Conservation (phyloP, 352 stramenopile genomes). For the Pythium guiyangense region DNA sequence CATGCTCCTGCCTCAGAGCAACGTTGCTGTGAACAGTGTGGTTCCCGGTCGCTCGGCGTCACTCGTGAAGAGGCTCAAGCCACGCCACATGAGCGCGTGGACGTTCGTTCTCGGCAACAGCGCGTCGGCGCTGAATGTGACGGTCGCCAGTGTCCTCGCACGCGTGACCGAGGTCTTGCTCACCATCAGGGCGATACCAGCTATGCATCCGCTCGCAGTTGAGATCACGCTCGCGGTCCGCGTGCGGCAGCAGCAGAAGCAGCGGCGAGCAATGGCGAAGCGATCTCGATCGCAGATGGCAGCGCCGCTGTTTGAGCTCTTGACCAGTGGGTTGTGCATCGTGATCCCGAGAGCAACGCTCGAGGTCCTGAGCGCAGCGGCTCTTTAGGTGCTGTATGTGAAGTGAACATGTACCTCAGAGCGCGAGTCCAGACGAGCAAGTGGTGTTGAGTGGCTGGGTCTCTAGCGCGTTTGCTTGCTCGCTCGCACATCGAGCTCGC, state of each 20-base stretch:
- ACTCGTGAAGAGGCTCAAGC: not conserved
- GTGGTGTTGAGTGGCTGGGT: too few relatives aligned
- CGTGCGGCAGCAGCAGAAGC: not conserved
- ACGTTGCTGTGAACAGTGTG: too few relatives aligned
- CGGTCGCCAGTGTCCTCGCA: not conserved
- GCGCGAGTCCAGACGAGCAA: too few relatives aligned
- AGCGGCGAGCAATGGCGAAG: not conserved
- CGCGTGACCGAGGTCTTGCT: not conserved
- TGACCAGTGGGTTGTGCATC: not conserved
- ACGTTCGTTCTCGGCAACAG: not conserved
- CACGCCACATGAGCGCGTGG: not conserved
- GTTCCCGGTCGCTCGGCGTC: too few relatives aligned
- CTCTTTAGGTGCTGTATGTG: too few relatives aligned
- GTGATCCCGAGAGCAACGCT: conserved; percentile 10
- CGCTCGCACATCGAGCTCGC: too few relatives aligned
- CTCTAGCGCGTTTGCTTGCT: too few relatives aligned
- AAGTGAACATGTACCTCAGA: too few relatives aligned
- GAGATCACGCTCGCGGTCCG: not conserved
- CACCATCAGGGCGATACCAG: not conserved
- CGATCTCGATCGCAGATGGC: not conserved
- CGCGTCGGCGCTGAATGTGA: not conserved
- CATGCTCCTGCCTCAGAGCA: too few relatives aligned
- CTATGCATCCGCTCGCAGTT: not conserved
- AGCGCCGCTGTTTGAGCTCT: not conserved
- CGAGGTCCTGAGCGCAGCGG: conserved; percentile 4